Base-by-base conservation (phyloP, 108 stramenopile species). In the Discostella stelligeroides region DNA sequence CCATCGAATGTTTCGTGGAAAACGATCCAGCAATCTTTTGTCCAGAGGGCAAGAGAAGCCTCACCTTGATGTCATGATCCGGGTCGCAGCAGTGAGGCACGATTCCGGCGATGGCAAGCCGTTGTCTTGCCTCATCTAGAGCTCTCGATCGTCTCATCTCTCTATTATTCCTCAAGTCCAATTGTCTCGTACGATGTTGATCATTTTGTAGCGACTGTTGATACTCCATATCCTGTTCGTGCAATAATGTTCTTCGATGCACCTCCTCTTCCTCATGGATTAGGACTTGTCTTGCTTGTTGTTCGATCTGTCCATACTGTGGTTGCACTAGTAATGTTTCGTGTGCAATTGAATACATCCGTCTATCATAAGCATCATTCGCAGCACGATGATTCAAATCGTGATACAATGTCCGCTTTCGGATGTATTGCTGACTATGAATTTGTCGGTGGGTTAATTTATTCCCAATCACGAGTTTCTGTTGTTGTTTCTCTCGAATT, bases 161-260 rank as follows among this genome's bases (percentile, higher is more conserved):
- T 68, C 24, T 49, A 28, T 68, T 62, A 20, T 30, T 24, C 42
- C 46, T 63, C 17, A 49, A 49, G 41, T 20, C 57, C 15, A 27
- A 34, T 50, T 63, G 54, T 37, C 24, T 40, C 0, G 67, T 15
- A n/a, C 62, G 75, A 37, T 76, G 45, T 64, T 58, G 42, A 58
- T 76, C 75, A 27, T 15, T 51, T 21, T 56, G 54, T 29, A 76
- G 43, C 34, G 75, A 76, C 37, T 69, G 62, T 27, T 57, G 49
- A 34, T 76, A 76, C 38, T 76, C 75, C 37, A 40, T n/a, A 48
- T 76, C 49, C 58, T 76, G 75, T 45, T 64, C 45, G 7, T 63
- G 75, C 37, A 69, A 40, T 37, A 76, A 40, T 69, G 42, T 54
- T 7, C 29, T 57, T 25, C 75, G 54, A 48, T 76, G 68, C 75